Conservation (phyloP, 148 eudicot species). For the Arbutus unedo region DNA sequence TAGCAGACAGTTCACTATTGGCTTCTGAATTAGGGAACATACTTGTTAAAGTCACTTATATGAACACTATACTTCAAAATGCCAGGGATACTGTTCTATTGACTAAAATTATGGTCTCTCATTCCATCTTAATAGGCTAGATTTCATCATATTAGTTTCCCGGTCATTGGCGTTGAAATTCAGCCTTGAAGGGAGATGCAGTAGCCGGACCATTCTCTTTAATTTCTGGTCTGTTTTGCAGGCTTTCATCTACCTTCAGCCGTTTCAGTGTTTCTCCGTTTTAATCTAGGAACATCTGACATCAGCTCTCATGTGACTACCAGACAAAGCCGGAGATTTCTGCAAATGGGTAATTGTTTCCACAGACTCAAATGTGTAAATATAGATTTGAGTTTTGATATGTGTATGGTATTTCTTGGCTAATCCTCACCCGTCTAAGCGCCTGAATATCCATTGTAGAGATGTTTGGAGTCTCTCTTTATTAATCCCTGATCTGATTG, state of each 20-base stretch:
- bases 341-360: slow-evolving; percentile 13
- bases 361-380: background rate
- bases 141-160: background rate
- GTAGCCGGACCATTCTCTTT: background rate
- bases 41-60: background rate
- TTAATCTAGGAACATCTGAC: slow-evolving; percentile 15
- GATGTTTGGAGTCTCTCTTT: background rate
- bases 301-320: slow-evolving; percentile 8
- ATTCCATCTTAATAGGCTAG: background rate
- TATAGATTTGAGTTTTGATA: background rate
- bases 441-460: background rate
- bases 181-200: background rate
- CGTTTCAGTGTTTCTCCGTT: slow-evolving; percentile 18
- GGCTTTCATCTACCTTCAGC: slow-evolving; percentile 28
- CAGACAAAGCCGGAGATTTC: slow-evolving; percentile 11
- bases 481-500: background rate
- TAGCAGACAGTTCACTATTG: background rate
- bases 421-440: background rate
- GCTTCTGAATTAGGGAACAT: background rate
- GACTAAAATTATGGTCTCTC: background rate
- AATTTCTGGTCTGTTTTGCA: background rate
- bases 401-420: background rate
- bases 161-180: background rate
- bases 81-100: background rate
- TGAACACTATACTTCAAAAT: background rate